Percentiles rank a stretch among this genome's conserved stretches.
phyloP scores from a whole-genome alignment of 495 filamentous ascomycete genomes.

The Hypoxylon rickii region DNA sequence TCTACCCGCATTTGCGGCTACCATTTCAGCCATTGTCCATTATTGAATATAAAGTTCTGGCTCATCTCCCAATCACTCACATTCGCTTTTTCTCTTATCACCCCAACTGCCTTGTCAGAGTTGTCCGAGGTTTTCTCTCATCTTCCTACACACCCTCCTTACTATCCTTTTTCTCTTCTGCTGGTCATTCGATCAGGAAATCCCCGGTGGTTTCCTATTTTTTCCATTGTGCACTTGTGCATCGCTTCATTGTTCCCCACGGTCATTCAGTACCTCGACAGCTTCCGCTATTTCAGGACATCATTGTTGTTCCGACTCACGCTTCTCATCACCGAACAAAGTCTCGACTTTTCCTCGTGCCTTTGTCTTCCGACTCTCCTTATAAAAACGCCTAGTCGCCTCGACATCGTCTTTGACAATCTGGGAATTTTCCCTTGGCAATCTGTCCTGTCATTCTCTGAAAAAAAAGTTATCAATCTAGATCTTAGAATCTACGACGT shows the following conservation, averaged over 20 bases:
- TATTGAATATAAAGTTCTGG: conserved; percentile 30
- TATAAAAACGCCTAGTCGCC: background rate
- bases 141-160: conserved; percentile 28
- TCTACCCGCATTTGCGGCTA: background rate
- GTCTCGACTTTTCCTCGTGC: conserved; percentile 5
- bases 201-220: conserved; percentile 33
- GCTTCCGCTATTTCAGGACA: conserved; percentile 1
- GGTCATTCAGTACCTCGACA: conserved; percentile 28
- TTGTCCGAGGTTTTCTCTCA: conserved; percentile 25
- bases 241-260: conserved; percentile 26
- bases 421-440: conserved; percentile 7
- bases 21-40: conserved; percentile 2
- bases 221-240: conserved; percentile 22
- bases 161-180: conserved; percentile 24
- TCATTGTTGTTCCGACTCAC: conserved; percentile 8
- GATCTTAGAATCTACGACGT: conserved; percentile 21
- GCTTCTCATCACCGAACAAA: conserved; percentile 16
- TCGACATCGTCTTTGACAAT: conserved; percentile 15
- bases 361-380: conserved; percentile 20
- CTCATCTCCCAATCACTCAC: conserved; percentile 13
- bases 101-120: conserved; percentile 14
- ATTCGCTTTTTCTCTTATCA: background rate
- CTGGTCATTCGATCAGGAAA: conserved; percentile 31
- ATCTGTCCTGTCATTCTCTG: background rate
- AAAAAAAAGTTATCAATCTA: background rate